Evolutionary conservation across 176 grass and related monocot genomes (phyloP).

Genomic region (Phragmites australis): DNA sequence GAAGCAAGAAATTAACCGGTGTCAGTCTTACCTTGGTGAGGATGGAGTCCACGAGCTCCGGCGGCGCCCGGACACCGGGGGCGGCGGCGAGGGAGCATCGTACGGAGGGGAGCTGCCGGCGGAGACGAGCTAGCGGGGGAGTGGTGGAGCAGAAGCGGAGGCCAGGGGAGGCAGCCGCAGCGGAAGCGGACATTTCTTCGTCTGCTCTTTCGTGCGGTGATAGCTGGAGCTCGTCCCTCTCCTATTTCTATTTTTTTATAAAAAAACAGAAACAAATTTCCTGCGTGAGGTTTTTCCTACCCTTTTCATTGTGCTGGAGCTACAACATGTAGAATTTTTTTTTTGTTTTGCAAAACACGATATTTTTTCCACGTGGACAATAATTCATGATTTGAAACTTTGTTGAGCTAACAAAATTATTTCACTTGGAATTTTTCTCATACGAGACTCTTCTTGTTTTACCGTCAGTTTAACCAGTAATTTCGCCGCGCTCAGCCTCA

Average conservation of each 20-base stretch:
- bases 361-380: not conserved
- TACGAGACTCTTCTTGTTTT: not conserved
- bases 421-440: not conserved
- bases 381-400: not conserved
- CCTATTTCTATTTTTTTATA: not conserved
- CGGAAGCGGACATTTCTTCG: slow-evolving; percentile 46
- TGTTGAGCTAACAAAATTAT: not conserved
- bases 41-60: slow-evolving; percentile 73
- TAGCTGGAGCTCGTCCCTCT: slow-evolving; percentile 1
- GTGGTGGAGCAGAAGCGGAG: slow-evolving; percentile 50
- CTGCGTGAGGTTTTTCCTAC: not conserved
- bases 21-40: slow-evolving; percentile 64
- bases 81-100: slow-evolving; percentile 59
- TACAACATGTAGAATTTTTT: not conserved
- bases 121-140: slow-evolving; percentile 31
- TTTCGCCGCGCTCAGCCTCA: not conserved
- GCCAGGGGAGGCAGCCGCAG: slow-evolving; percentile 17
- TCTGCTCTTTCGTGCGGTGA: slow-evolving; percentile 32
- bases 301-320: not conserved
- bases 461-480: not conserved
- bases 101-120: slow-evolving; percentile 38
- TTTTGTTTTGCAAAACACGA: not conserved
- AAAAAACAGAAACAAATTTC: not conserved
- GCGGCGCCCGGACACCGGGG: slow-evolving; percentile 47
- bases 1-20: not conserved